Conservation (phyloP, 1,139 yeast species). For the Diutina siamensis region DNA sequence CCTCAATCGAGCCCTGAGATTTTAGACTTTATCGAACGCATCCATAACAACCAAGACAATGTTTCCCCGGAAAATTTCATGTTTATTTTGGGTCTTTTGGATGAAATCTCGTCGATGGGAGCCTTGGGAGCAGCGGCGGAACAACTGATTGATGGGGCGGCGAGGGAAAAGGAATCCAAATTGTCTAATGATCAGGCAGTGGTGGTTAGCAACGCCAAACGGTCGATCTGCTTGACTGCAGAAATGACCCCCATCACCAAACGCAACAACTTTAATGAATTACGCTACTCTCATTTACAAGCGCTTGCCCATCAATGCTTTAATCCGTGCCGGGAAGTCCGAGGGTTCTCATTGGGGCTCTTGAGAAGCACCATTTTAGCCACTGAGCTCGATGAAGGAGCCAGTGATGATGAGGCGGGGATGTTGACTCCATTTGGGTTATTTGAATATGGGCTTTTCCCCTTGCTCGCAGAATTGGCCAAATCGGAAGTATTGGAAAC, state of each 20-base stretch:
- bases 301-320: slow-evolving; percentile 83
- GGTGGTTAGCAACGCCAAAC: slow-evolving; percentile 45
- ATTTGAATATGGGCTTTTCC: slow-evolving; percentile 65
- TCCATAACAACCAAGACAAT: slow-evolving; percentile 27
- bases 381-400: slow-evolving; percentile 12
- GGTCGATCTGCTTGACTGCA: slow-evolving; percentile 51
- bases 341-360: slow-evolving; percentile 49
- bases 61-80: slow-evolving; percentile 43
- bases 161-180: slow-evolving; percentile 8
- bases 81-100: slow-evolving; percentile 57
- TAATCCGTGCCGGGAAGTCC: slow-evolving; percentile 73
- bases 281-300: slow-evolving; percentile 49
- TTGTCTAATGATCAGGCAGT: slow-evolving; percentile 34
- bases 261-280: slow-evolving; percentile 17
- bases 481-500: slow-evolving; percentile 58
- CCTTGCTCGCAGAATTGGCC: slow-evolving; percentile 55
- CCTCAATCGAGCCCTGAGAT: slow-evolving; percentile 39
- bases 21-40: slow-evolving; percentile 35
- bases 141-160: slow-evolving; percentile 34
- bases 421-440: slow-evolving; percentile 38
- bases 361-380: slow-evolving; percentile 38
- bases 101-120: slow-evolving; percentile 74
- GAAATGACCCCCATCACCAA: slow-evolving; percentile 24
- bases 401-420: slow-evolving; percentile 15
- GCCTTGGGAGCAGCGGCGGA: slow-evolving; percentile 74